A percentile compares a stretch with the other conserved stretches of the same genome.
Conservation (phyloP, 2,329 filamentous ascomycete species). For the Penicillium frequentans region DNA sequence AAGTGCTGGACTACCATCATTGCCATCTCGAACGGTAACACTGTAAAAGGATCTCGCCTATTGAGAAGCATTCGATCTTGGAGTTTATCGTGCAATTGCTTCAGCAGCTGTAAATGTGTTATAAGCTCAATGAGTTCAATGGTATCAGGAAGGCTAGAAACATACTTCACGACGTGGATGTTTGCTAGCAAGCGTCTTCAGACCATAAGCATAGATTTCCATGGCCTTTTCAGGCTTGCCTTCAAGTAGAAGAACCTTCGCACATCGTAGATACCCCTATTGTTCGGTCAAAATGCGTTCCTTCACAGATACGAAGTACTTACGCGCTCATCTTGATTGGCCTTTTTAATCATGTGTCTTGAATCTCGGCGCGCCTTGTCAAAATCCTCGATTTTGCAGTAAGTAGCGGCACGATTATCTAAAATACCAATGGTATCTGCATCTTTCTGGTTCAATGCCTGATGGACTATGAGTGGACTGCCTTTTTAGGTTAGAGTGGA, state of each 20-base stretch:
- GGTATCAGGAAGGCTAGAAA: neutral
- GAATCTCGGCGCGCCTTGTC: constrained; percentile 56
- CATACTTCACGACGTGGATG: constrained; percentile 34
- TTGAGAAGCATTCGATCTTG: constrained; percentile 29
- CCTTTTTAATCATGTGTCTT: constrained; percentile 55
- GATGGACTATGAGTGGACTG: constrained; percentile 5
- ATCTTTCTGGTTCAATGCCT: constrained; percentile 40
- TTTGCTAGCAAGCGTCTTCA: constrained; percentile 51
- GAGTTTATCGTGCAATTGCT: constrained; percentile 50
- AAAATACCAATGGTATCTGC: constrained; percentile 44
- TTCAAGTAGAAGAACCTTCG: constrained; percentile 47
- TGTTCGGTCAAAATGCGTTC: constrained; percentile 1
- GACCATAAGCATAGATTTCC: constrained; percentile 58
- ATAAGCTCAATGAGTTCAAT: neutral
- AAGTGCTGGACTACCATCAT: constrained; percentile 53
- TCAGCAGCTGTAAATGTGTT: constrained; percentile 36
- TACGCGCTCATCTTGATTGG: constrained; percentile 53
- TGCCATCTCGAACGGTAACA: constrained; percentile 56
- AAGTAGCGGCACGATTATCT: constrained; percentile 57
- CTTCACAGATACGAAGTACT: neutral
- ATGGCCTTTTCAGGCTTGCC: constrained; percentile 55
- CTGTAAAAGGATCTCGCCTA: constrained; percentile 50
- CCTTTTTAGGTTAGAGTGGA: constrained; percentile 10
- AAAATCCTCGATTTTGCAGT: constrained; percentile 53
- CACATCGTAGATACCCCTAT: constrained; percentile 58